phyloP scores from a whole-genome alignment of 805 yeast genomes.

The Debaryomyces maramus region DNA sequence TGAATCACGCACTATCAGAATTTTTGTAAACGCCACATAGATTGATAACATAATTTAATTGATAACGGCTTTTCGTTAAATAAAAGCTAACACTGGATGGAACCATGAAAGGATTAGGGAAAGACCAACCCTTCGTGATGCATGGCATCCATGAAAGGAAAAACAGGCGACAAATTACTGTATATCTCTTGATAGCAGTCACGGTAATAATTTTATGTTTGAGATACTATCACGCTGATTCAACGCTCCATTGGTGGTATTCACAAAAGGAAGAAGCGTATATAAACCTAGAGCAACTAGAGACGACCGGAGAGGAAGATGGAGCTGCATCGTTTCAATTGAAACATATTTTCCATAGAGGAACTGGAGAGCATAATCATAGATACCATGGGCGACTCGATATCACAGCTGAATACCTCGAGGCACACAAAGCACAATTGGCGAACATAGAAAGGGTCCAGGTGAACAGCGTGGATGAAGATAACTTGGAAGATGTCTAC shows the following conservation, averaged over 20 bases:
- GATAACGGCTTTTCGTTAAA: conserved; percentile 1
- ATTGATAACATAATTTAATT: background rate
- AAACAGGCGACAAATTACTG: too few species aligned
- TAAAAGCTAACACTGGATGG: background rate
- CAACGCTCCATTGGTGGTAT: too few species aligned
- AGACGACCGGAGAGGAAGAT: too few species aligned
- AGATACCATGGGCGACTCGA: conserved; percentile 51
- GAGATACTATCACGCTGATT: too few species aligned
- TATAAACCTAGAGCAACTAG: too few species aligned
- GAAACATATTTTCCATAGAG: conserved; percentile 64
- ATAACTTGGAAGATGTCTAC: conserved; percentile 19
- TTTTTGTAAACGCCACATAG: background rate
- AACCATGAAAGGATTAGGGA: background rate
- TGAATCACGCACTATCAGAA: background rate
- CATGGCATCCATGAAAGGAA: too few species aligned
- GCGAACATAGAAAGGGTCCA: background rate
- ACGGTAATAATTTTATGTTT: too few species aligned
- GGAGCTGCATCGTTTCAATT: conserved; percentile 28
- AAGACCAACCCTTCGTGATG: background rate
- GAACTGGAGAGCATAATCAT: conserved; percentile 44
- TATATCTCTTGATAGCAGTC: too few species aligned
- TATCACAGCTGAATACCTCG: conserved; percentile 42
- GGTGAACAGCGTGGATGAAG: conserved; percentile 3
- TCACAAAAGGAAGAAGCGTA: too few species aligned
- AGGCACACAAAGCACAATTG: conserved; percentile 3